Evolutionary conservation across 2,329 filamentous ascomycete species (phyloP).

Genomic region (Stenocarpella maydis): DNA sequence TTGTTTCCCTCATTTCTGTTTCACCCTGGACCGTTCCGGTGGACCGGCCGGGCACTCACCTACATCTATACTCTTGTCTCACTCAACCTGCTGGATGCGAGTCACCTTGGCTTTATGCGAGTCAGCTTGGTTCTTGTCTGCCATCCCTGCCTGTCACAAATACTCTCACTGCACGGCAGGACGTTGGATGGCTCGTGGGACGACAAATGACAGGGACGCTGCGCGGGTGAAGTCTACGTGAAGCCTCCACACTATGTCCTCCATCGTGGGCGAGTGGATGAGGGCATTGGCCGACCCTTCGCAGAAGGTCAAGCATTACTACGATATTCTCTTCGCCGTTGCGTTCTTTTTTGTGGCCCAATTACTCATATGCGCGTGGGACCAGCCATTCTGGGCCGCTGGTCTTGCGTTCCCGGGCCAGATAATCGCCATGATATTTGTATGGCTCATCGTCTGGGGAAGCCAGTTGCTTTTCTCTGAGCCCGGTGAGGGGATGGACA

Average conservation of each 20-base stretch:
- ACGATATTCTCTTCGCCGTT: constrained; percentile 41
- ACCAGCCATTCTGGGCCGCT: constrained; percentile 44
- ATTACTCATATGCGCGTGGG: constrained; percentile 55
- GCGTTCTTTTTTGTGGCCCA: constrained; percentile 52
- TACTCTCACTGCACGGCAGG: neutral
- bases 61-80: constrained; percentile 15
- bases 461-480: constrained; percentile 35
- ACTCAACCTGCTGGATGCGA: neutral
- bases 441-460: constrained; percentile 48
- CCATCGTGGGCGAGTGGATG: neutral
- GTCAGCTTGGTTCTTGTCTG: neutral
- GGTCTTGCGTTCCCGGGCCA: constrained; percentile 55
- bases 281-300: neutral
- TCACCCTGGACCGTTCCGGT: constrained; percentile 7
- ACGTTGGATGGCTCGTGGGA: constrained; percentile 1
- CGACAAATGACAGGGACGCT: neutral
- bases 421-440: constrained; percentile 56
- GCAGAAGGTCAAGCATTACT: constrained; percentile 14
- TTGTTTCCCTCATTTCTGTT: constrained; percentile 8
- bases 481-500: constrained; percentile 38
- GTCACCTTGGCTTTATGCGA: neutral
- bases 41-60: neutral
- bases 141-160: neutral
- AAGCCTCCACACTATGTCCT: constrained; percentile 22
- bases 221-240: neutral